A percentile compares a stretch with the other conserved stretches of the same genome.
These are phyloP conservation scores for Colletotrichum noveboracense DNA, from an alignment of 2,329 filamentous ascomycete genomes.

Conservation along the genomic window DNA sequence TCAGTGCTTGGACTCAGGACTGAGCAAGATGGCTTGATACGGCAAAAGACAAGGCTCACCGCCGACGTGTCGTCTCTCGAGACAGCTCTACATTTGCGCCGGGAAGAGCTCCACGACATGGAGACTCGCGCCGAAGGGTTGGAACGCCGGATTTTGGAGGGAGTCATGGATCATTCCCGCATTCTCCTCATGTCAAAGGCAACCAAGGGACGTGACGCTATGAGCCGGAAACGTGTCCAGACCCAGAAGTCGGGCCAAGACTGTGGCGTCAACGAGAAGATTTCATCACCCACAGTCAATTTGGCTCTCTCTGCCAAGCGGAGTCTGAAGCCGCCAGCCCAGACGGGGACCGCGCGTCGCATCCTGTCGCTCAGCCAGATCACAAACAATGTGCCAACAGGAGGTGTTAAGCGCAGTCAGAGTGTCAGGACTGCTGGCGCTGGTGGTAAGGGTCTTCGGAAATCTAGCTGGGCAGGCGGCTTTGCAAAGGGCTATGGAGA, in stretches of 20 bases:
- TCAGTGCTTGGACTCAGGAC: constrained; percentile 63
- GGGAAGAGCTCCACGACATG: constrained; percentile 91
- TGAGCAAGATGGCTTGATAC: constrained; percentile 77
- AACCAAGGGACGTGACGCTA: constrained; percentile 55
- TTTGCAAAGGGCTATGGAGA: constrained; percentile 55
- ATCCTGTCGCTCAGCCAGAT: constrained; percentile 94
- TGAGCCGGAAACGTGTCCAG: constrained; percentile 63
- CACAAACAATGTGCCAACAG: constrained; percentile 70
- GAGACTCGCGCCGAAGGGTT: constrained; percentile 86
- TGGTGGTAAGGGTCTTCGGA: constrained; percentile 57
- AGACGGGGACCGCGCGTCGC: constrained; percentile 69
- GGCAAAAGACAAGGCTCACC: constrained; percentile 79
- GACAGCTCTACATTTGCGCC: constrained; percentile 85
- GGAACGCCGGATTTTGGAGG: constrained; percentile 91
- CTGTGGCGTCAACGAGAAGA: constrained; percentile 23
- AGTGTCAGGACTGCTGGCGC: constrained; percentile 70
- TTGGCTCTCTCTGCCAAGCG: constrained; percentile 61
- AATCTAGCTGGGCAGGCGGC: constrained; percentile 71
- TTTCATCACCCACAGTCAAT: constrained; percentile 44
- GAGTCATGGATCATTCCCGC: constrained; percentile 94
- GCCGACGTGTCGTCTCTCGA: constrained; percentile 91
- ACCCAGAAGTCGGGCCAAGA: constrained; percentile 45
- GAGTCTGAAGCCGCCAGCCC: constrained; percentile 49
- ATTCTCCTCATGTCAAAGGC: constrained; percentile 82
- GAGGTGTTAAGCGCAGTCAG: constrained; percentile 77